Conservation (phyloP, 345 rosid genomes). For the Boechera stricta region DNA sequence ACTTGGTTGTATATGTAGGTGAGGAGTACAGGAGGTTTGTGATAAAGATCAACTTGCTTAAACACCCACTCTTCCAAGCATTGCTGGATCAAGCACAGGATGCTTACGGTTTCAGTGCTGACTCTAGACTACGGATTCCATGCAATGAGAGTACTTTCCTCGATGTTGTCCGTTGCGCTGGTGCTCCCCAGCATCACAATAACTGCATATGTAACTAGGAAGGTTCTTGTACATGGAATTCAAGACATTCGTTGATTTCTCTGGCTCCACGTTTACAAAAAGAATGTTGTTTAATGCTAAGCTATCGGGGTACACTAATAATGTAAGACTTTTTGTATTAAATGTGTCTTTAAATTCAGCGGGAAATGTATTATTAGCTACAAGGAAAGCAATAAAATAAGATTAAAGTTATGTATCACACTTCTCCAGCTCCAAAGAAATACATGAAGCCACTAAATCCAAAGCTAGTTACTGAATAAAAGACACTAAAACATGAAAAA, state of each 20-base stretch:
- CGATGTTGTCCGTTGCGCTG: slow-evolving; percentile 67
- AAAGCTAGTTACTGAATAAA: neutral
- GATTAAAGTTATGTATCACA: neutral
- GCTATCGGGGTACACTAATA: slow-evolving; percentile 36
- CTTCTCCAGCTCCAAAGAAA: slow-evolving; percentile 23
- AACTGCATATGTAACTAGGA: slow-evolving; percentile 48
- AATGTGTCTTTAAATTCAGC: slow-evolving; percentile 36
- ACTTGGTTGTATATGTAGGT: slow-evolving; percentile 82
- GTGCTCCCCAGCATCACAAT: slow-evolving; percentile 51
- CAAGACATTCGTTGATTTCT: slow-evolving; percentile 43
- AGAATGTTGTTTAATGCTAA: slow-evolving; percentile 44
- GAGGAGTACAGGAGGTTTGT: slow-evolving; percentile 70
- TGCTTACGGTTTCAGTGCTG: slow-evolving; percentile 62
- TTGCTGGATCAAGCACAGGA: slow-evolving; percentile 79
- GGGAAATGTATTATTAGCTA: slow-evolving; percentile 23
- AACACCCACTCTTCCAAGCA: slow-evolving; percentile 78
- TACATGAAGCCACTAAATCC: slow-evolving; percentile 12
- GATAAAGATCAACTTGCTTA: slow-evolving; percentile 67
- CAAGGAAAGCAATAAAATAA: slow-evolving; percentile 21
- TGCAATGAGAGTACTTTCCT: slow-evolving; percentile 77
- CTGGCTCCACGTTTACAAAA: slow-evolving; percentile 41
- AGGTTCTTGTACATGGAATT: slow-evolving; percentile 25
- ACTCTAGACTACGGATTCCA: slow-evolving; percentile 78
- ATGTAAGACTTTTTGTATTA: slow-evolving; percentile 50
- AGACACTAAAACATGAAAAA: slow-evolving; percentile 16